Base-by-base conservation (phyloP, 176 grass and related monocot genomes). In the Aegilops speltoides region DNA sequence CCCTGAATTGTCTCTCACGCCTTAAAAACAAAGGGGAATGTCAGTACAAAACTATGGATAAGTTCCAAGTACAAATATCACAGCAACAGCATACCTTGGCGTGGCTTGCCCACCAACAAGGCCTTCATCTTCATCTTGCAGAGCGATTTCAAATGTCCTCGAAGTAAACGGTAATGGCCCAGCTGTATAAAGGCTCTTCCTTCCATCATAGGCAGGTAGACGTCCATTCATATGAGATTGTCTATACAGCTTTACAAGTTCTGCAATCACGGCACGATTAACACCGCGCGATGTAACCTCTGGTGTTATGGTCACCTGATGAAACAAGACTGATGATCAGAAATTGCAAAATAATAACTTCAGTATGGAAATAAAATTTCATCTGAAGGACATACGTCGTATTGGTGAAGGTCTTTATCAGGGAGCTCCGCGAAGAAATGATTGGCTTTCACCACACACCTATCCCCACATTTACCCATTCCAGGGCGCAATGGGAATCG, bases 341-440 rank as follows among this genome's bases (percentile, higher is more conserved):
- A 81, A 73, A 71, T 32, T 32, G 78, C 48, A 73, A 73, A 78
- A 77, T 24, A 60, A 72, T 78, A 74, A 41, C 31, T 50, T 15
- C 4, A 34, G 14, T 22, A 54, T 77, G 37, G 67, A 16, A 71
- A 71, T 41, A 68, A n/a, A 56, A 67, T 25, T 48, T 78, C 70
- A 34, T 64, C 56, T 9, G n/a, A 31, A 50, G 15, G 63, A 22
- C 88, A 90, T 94, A 97, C 95, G 73, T 97, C 95, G 6, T 97
- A 97, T 81, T 97, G 95, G 63, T 97, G 95, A 85, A 97, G 95
- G 75, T 97, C 95, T 83, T 97, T 97, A 86, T 97, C 92, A 69
- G 95, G 95, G 43, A 94, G 89, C 81, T 91, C 95, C 24, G 95
- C 95, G 81, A 94, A 97, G 88, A 97, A 97, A 97, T 97, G 95